These are phyloP conservation scores for Debaryomyces hansenii DNA, from an alignment of 805 yeast species.

Conservation along the genomic window DNA sequence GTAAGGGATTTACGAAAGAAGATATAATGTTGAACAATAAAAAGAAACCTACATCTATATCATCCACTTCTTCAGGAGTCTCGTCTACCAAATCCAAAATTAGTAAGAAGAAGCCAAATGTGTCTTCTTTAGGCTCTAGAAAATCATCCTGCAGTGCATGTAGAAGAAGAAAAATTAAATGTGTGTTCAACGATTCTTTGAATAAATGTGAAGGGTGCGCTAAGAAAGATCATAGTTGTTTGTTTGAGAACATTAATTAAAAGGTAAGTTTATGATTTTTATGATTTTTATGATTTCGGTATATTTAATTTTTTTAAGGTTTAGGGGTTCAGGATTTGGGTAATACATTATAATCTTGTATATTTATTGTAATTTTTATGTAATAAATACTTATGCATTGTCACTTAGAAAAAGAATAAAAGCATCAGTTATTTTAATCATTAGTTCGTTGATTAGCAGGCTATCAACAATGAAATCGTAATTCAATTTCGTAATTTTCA, in stretches of 20 bases:
- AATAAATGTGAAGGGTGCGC: slow-evolving; percentile 41
- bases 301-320: not conserved
- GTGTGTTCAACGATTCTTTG: slow-evolving; percentile 30
- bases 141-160: slow-evolving; percentile 41
- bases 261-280: not conserved
- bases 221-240: slow-evolving; percentile 37
- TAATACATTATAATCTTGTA: not conserved
- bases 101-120: slow-evolving; percentile 1
- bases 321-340: not conserved
- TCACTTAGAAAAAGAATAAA: slow-evolving; percentile 13
- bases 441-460: slow-evolving; percentile 24
- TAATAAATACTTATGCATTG: not conserved
- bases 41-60: slow-evolving; percentile 8
- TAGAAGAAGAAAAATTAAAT: slow-evolving; percentile 44
- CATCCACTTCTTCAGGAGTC: not conserved
- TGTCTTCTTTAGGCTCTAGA: slow-evolving; percentile 15
- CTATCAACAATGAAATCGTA: slow-evolving; percentile 37
- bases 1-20: slow-evolving; percentile 66
- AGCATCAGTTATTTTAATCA: slow-evolving; percentile 30
- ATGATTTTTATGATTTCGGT: not conserved
- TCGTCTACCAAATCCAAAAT: not conserved
- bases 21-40: slow-evolving; percentile 47
- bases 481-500: slow-evolving; percentile 30
- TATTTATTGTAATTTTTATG: not conserved
- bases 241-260: slow-evolving; percentile 19